Evolutionary conservation across 306 rosid genomes (phyloP).

Genomic region (Fragaria ananassa): DNA sequence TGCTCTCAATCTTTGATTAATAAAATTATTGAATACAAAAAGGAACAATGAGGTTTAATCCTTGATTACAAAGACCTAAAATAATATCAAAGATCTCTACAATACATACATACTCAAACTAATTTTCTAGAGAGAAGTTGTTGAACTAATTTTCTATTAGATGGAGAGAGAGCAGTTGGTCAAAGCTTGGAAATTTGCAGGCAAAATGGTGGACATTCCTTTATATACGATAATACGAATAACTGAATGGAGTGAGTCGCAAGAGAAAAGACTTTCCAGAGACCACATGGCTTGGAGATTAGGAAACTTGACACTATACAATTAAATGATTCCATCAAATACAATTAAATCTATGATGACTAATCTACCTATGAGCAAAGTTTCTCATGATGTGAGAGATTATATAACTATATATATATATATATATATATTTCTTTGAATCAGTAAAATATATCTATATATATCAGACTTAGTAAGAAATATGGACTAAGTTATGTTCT

Average conservation of each 20-base stretch:
- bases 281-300: background rate
- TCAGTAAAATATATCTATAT: too few relatives aligned
- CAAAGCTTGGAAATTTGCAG: conserved; percentile 11
- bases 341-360: too few relatives aligned
- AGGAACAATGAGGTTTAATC: too few relatives aligned
- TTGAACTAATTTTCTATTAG: background rate
- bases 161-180: background rate
- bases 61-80: too few relatives aligned
- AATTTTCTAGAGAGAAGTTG: background rate
- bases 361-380: background rate
- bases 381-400: background rate
- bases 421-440: too few relatives aligned
- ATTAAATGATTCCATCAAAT: background rate
- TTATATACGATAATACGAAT: background rate
- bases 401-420: too few relatives aligned
- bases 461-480: too few relatives aligned
- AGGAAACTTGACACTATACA: background rate
- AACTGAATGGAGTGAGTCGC: background rate
- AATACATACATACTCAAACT: too few relatives aligned
- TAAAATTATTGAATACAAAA: too few relatives aligned
- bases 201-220: conserved; percentile 9
- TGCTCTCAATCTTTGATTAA: too few relatives aligned
- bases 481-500: too few relatives aligned
- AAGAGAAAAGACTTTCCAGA: background rate
- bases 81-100: too few relatives aligned